phyloP scores from a whole-genome alignment of 2,329 filamentous ascomycete species.

The Capronia epimyces region DNA sequence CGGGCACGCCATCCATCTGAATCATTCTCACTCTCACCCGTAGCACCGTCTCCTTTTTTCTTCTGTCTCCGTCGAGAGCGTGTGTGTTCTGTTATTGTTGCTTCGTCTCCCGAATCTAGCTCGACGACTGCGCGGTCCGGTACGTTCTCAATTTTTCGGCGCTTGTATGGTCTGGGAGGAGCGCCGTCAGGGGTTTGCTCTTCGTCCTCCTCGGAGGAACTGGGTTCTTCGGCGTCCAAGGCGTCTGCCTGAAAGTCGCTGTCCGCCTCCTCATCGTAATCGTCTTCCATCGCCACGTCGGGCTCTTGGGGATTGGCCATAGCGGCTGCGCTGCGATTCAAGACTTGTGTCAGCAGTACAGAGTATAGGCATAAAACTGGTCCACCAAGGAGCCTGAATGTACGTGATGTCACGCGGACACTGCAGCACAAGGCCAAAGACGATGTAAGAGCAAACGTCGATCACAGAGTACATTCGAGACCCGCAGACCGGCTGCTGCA shows the following conservation, averaged over 20 bases:
- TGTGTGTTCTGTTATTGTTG: constrained; percentile 48
- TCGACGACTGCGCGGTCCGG: constrained; percentile 34
- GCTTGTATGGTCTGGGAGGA: constrained; percentile 13
- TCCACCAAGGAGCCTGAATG: no score
- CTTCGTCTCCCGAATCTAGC: constrained; percentile 53
- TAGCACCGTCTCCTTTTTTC: constrained; percentile 33
- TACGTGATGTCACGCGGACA: no score
- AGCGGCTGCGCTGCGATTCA: not conserved
- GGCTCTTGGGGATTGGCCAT: constrained; percentile 15
- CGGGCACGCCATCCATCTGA: constrained; percentile 37
- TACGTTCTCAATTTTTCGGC: constrained; percentile 25
- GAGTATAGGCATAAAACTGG: no score
- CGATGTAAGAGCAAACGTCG: not conserved
- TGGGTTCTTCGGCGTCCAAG: constrained; percentile 9
- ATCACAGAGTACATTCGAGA: not conserved
- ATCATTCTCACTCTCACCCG: constrained; percentile 34
- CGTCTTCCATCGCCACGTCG: constrained; percentile 20
- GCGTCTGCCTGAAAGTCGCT: constrained; percentile 26
- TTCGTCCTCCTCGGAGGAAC: constrained; percentile 20
- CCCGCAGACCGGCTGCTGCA: no score
- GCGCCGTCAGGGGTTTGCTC: constrained; percentile 2
- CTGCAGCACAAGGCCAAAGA: not conserved
- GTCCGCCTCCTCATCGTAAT: constrained; percentile 30
- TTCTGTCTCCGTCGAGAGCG: constrained; percentile 35
- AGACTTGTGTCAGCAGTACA: no score